Conservation (phyloP, 345 rosid genomes). For the Salix purpurea region DNA sequence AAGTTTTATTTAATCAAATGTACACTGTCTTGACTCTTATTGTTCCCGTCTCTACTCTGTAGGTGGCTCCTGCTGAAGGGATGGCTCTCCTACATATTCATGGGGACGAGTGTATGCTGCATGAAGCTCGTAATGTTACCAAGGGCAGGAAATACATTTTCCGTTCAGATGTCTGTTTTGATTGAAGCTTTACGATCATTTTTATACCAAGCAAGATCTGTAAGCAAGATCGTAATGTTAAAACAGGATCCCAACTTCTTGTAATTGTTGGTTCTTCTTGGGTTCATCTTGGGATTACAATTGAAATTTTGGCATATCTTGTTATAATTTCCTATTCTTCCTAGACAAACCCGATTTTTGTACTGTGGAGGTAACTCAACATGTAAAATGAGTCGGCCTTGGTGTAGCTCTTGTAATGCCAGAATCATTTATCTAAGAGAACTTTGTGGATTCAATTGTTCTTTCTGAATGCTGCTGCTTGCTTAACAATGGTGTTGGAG, state of each 20-base stretch:
- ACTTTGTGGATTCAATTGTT: not conserved
- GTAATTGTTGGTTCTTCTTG: not conserved
- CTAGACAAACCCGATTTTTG: not conserved
- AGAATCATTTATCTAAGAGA: not conserved
- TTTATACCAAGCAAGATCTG: conserved; percentile 6
- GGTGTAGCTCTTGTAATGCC: not conserved
- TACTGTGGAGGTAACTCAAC: not conserved
- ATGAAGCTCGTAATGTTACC: conserved; percentile 70
- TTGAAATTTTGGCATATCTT: not conserved
- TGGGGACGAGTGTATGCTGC: conserved; percentile 90
- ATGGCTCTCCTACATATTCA: conserved; percentile 92
- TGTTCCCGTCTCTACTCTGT: conserved; percentile 6
- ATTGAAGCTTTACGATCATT: conserved; percentile 31
- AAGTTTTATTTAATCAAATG: not conserved
- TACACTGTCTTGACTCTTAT: not conserved
- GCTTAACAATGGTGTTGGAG: not conserved
- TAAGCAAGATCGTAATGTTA: not conserved
- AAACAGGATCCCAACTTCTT: not conserved
- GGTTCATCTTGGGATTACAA: not conserved
- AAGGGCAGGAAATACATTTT: conserved; percentile 84
- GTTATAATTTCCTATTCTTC: not conserved
- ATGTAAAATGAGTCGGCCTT: not conserved
- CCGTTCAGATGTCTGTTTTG: conserved; percentile 91
- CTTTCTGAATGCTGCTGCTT: not conserved
- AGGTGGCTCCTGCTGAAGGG: conserved; percentile 91